Evolutionary conservation across 768 basidiomycete species (phyloP).

Genomic region (Mycena maculata): DNA sequence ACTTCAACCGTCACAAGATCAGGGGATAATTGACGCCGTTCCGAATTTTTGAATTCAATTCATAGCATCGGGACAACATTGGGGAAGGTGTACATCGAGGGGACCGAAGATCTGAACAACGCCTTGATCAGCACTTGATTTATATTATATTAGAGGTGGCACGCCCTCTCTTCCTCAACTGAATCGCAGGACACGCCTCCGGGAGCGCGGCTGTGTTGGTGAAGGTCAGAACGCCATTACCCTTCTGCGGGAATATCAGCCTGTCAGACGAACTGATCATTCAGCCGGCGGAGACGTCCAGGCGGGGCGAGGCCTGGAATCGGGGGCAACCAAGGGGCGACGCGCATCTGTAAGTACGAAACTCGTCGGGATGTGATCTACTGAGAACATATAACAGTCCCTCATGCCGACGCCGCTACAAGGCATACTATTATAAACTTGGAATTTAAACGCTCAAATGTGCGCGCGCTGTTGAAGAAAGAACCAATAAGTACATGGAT

Average conservation of each 20-base stretch:
- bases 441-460: slow-evolving; percentile 12
- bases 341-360: slow-evolving; percentile 27
- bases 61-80: too few relatives aligned
- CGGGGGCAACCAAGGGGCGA: too few relatives aligned
- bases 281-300: slow-evolving; percentile 5
- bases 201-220: slow-evolving; percentile 28
- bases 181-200: slow-evolving; percentile 5
- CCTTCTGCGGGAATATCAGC: slow-evolving; percentile 21
- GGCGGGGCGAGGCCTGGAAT: slow-evolving; percentile 23
- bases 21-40: too few relatives aligned
- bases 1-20: too few relatives aligned
- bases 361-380: neutral
- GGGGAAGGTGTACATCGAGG: too few relatives aligned
- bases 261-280: neutral
- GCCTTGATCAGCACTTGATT: too few relatives aligned
- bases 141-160: neutral
- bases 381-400: slow-evolving; percentile 5
- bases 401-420: too few relatives aligned
- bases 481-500: too few relatives aligned
- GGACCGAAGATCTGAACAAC: too few relatives aligned
- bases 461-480: too few relatives aligned
- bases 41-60: too few relatives aligned
- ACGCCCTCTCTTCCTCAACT: neutral
- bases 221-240: slow-evolving; percentile 17
- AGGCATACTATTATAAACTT: slow-evolving; percentile 24